Evolutionary conservation across 2,329 filamentous ascomycete genomes (phyloP), one percentile per base, ranked within the genome.

Genomic region (Xylariales sp.): DNA sequence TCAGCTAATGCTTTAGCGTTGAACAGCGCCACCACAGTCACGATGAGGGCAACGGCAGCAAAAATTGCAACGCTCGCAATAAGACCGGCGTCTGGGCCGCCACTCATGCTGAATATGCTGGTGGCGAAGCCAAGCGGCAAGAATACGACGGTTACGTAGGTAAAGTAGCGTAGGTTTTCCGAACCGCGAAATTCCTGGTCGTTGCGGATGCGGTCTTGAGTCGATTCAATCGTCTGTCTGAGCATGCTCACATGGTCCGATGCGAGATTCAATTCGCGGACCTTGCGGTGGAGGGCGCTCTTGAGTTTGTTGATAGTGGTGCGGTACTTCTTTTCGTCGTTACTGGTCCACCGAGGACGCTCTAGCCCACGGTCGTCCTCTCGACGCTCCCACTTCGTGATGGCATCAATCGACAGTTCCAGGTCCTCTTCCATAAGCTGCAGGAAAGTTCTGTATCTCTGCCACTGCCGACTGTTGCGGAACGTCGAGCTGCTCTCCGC

Each of bases 81-180:
- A n/a, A 53, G 34, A 2, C 29, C 23, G 5, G n/a, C 18, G 5
- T 33, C 29, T 5, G 57, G 56, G 14, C 41, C 19, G 3, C 40
- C 52, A 20, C 35, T 47, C 55, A 60, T 61, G 29, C 59, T 59
- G 40, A 57, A 60, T 4, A 61, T 42, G 20, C 51, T 52, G 3
- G 52, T 42, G 2, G 53, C 53, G 18, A 62, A 56, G 6, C 56
- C 53, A 0, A 57, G 41, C 0, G 58, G 58, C 3, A 62, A 41
- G 41, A 62, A 62, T 16, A 62, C 49, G 5, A 57, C 54, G 1
- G 58, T 62, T 4, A 58, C 53, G 33, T 60, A 59, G 1, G 59
- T 62, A 37, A 62, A 61, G 28, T 53, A 46, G 0, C 49, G 50
- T 30, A 61, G 51, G 31, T 60, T 54, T 29, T 58, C 49, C 1